Percentiles rank a stretch among this genome's conserved stretches.
These are phyloP conservation scores for Colletotrichum salicis DNA, from an alignment of 2,329 filamentous ascomycete genomes.

Conservation along the genomic window DNA sequence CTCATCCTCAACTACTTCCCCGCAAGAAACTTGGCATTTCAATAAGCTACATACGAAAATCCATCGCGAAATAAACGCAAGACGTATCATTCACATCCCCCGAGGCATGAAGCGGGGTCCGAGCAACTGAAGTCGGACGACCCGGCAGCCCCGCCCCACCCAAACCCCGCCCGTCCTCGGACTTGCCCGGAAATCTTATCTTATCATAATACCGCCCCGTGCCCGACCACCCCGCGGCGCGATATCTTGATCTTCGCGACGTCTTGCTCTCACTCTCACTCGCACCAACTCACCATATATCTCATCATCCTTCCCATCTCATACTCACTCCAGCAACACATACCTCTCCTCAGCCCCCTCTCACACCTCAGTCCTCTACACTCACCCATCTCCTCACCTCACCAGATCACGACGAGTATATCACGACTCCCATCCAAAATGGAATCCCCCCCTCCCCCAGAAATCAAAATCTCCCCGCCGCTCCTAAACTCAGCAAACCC, in stretches of 20 bases:
- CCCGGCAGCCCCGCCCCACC: background rate
- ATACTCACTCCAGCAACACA: too few relatives aligned
- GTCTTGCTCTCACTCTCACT: background rate
- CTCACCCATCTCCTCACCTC: background rate
- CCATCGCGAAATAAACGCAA: too few relatives aligned
- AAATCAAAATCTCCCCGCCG: slow-evolving; percentile 67
- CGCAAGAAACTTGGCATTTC: too few relatives aligned
- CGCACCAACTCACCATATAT: background rate
- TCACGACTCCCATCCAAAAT: background rate
- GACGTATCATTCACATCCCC: too few relatives aligned
- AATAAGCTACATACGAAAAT: too few relatives aligned
- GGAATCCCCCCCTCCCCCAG: slow-evolving; percentile 32
- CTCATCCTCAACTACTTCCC: too few relatives aligned
- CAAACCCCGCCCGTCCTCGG: background rate
- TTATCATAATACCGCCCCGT: slow-evolving; percentile 1
- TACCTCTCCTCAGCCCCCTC: background rate
- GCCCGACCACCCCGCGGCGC: background rate
- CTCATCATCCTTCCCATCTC: background rate
- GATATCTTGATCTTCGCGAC: background rate
- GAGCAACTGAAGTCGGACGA: background rate
- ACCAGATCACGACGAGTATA: background rate
- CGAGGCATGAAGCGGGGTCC: background rate
- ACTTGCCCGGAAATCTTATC: slow-evolving; percentile 5
- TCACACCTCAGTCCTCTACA: background rate
- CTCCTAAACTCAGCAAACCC: slow-evolving; percentile 81